These are phyloP conservation scores for Bathelium albidoporum DNA, from an alignment of 495 filamentous ascomycete genomes.

Conservation along the genomic window DNA sequence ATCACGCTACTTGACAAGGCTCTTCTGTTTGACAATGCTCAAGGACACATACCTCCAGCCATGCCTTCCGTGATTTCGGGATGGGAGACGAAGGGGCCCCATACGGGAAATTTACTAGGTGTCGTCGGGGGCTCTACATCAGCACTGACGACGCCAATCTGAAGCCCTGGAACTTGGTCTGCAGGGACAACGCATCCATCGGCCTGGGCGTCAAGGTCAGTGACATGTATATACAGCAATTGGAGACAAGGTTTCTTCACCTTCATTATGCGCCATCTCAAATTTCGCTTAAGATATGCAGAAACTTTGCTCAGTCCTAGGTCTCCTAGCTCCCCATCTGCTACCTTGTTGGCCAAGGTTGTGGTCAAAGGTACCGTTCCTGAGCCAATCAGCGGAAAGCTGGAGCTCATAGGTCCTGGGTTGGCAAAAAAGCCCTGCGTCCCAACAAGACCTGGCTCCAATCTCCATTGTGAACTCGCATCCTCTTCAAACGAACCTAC, in stretches of 20 bases:
- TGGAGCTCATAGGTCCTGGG: slow-evolving; percentile 9
- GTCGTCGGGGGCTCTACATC: slow-evolving; percentile 18
- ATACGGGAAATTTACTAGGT: slow-evolving; percentile 16
- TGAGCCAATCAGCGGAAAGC: slow-evolving; percentile 25
- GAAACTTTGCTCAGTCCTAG: slow-evolving; percentile 35
- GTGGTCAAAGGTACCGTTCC: slow-evolving; percentile 50
- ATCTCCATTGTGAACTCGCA: slow-evolving; percentile 31
- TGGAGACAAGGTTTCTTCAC: slow-evolving; percentile 15
- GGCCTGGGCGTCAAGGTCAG: slow-evolving; percentile 17
- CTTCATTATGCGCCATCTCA: slow-evolving; percentile 33
- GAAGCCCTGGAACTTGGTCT: slow-evolving; percentile 26
- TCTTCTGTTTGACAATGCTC: not conserved
- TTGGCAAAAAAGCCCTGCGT: slow-evolving; percentile 43
- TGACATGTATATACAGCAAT: not conserved
- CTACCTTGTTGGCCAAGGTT: slow-evolving; percentile 36
- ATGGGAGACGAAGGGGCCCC: slow-evolving; percentile 13
- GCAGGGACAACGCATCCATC: slow-evolving; percentile 23
- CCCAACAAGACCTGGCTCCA: slow-evolving; percentile 40
- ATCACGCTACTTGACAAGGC: no score
- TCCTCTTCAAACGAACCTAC: slow-evolving; percentile 39
- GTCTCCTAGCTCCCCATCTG: slow-evolving; percentile 29
- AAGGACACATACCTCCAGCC: not conserved
- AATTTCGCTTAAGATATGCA: slow-evolving; percentile 35
- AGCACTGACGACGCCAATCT: slow-evolving; percentile 29
- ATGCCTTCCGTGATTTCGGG: slow-evolving; percentile 5